Evolutionary conservation across 345 rosid species (phyloP), one percentile per base, ranked within the genome.

Genomic region (Acer saccharum): DNA sequence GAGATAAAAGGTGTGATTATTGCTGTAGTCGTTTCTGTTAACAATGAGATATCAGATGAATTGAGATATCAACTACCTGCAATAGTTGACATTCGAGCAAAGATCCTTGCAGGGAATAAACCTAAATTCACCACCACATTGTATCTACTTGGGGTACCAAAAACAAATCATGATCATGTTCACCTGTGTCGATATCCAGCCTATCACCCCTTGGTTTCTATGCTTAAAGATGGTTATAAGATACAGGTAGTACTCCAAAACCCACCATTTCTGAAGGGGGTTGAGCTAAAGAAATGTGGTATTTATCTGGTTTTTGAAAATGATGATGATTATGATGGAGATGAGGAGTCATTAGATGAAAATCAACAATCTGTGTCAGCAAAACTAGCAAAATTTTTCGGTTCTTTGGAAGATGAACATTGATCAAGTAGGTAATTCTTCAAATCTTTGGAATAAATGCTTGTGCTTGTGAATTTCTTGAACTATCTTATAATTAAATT

Each of bases 101-200:
- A 71, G 75, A 66, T 93, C 50, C 77, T 77, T 9, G 39, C 84
- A 43, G 81, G 54, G 50, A 82, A 65, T 4, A 7, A 0, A 1
- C 0, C 29, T 0, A 0, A 54, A 68, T 7, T 0, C 55, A 65
- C 21, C 13, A 78, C 80, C 39, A 0, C 77, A 27, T 76, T 91
- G 81, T 0, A 69, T 43, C 72, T 93, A 18, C 39, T 0, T 58
- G 95, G 96, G 68, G 86, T 91, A 58, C 92, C 94, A 0, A 79
- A 64, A 39, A 80, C 84, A 21, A 74, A 82, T 61, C 65, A 76
- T 25, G 88, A 88, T 77, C 91, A 91, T 39, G 82, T 93, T 41
- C 82, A 87, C 88, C 65, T 91, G 57, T 81, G 88, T 75, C 81
- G 93, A 10, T 91, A 77, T 81, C 70, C 89, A 2, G 78, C 54